Percentiles rank a stretch among this genome's conserved stretches.
Evolutionary conservation across 176 grass and related monocot species (phyloP).

Genomic region (Dactylis glomerata): DNA sequence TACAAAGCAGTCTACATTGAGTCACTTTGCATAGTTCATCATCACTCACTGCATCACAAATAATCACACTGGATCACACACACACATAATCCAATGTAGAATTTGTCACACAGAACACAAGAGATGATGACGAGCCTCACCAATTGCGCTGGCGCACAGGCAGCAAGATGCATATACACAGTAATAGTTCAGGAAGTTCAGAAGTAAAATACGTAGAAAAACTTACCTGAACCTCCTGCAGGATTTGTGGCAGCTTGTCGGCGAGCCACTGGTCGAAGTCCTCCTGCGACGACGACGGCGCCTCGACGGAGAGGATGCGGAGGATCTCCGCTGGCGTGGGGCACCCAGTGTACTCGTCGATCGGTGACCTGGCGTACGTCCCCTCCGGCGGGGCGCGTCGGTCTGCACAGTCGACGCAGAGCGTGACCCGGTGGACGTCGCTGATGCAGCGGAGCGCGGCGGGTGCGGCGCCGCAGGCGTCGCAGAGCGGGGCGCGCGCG

Average conservation of each 20-base stretch:
- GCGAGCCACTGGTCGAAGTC: constrained; percentile 21
- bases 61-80: neutral
- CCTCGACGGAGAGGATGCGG: constrained; percentile 19
- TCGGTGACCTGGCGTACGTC: neutral
- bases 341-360: constrained; percentile 28
- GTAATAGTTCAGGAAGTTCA: neutral
- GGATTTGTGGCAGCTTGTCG: neutral
- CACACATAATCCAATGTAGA: neutral
- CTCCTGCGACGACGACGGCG: neutral
- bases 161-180: neutral
- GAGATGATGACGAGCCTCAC: neutral
- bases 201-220: neutral
- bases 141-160: neutral
- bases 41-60: neutral
- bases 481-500: constrained; percentile 38
- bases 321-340: neutral
- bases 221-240: neutral
- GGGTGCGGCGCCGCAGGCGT: constrained; percentile 24
- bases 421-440: neutral
- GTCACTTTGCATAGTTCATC: neutral
- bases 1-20: neutral
- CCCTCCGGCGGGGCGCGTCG: neutral
- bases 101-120: neutral
- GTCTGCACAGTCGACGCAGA: constrained; percentile 18
- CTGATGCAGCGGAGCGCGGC: constrained; percentile 16